These are phyloP conservation scores for Hypoxylon sp. DNA, from an alignment of 2,329 filamentous ascomycete genomes.

Conservation along the genomic window DNA sequence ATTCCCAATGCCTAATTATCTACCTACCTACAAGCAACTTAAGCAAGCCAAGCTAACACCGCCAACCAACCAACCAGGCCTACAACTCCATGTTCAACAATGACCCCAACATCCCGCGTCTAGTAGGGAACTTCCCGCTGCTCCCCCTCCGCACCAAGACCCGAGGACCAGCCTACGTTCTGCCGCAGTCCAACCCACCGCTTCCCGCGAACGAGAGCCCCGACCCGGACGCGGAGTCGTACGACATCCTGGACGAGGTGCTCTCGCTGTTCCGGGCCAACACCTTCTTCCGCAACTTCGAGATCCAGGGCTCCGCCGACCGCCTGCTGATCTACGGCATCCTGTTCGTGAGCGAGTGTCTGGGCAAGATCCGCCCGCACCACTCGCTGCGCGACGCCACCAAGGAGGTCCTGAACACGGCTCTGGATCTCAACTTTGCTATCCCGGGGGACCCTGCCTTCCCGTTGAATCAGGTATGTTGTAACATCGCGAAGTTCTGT, in stretches of 20 bases:
- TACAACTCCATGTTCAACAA: constrained; percentile 97
- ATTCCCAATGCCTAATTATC: constrained; percentile 6
- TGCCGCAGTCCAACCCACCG: constrained; percentile 66
- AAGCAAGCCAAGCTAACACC: constrained; percentile 18
- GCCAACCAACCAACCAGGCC: constrained; percentile 64
- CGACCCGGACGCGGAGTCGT: constrained; percentile 89
- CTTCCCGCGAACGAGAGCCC: constrained; percentile 69
- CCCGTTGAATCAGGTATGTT: constrained; percentile 82
- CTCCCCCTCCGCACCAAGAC: constrained; percentile 94
- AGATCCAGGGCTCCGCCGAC: constrained; percentile 96
- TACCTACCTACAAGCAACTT: constrained; percentile 1
- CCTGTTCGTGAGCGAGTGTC: constrained; percentile 89
- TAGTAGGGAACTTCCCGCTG: constrained; percentile 90
- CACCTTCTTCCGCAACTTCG: constrained; percentile 99
- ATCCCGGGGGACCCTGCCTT: constrained; percentile 93
- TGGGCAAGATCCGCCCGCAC: constrained; percentile 83
- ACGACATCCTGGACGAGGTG: constrained; percentile 96
- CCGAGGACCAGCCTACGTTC: constrained; percentile 90
- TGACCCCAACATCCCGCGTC: constrained; percentile 71
- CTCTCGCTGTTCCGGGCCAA: constrained; percentile 94
- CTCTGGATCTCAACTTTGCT: constrained; percentile 92
- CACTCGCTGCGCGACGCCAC: constrained; percentile 67
- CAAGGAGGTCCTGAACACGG: constrained; percentile 86
- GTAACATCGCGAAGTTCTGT: not conserved
- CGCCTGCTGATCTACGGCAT: constrained; percentile 96